These are phyloP conservation scores for Debaryomyces fabryi DNA, from an alignment of 1,139 yeast genomes.

Conservation along the genomic window DNA sequence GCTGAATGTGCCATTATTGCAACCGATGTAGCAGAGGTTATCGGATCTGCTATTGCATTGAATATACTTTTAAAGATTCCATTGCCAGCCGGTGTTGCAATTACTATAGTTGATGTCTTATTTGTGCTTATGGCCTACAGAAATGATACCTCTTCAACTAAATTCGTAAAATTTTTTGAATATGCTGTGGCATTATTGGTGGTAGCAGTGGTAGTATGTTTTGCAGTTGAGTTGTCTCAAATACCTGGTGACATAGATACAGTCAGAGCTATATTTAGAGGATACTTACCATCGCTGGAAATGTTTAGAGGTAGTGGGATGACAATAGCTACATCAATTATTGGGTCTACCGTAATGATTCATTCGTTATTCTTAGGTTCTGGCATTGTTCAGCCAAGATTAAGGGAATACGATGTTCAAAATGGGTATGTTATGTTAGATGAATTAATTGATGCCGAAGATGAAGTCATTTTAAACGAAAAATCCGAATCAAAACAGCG, in stretches of 20 bases:
- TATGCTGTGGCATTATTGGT: constrained; percentile 66
- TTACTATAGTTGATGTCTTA: constrained; percentile 73
- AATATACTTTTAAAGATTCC: constrained; percentile 71
- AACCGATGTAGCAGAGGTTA: constrained; percentile 85
- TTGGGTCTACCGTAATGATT: constrained; percentile 87
- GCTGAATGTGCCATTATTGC: constrained; percentile 84
- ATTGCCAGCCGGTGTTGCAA: constrained; percentile 74
- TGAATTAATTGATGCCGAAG: constrained; percentile 16
- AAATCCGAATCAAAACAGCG: constrained; percentile 14
- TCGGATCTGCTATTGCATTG: constrained; percentile 84
- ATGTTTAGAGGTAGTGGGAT: constrained; percentile 67
- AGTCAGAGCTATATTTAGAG: constrained; percentile 61
- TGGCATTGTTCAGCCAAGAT: constrained; percentile 72
- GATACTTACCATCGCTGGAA: constrained; percentile 67
- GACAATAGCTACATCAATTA: constrained; percentile 73
- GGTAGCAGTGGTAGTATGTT: constrained; percentile 70
- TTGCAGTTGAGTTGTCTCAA: constrained; percentile 65
- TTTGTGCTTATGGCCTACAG: constrained; percentile 74
- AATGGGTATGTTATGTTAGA: constrained; percentile 42
- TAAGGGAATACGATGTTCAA: constrained; percentile 59
- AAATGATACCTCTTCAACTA: constrained; percentile 67
- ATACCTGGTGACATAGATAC: constrained; percentile 45
- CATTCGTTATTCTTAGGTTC: constrained; percentile 77
- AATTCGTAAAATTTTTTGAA: constrained; percentile 67
- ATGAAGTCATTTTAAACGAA: constrained; percentile 15